Evolutionary conservation across 2,329 filamentous ascomycete species (phyloP), one percentile per base, ranked within the genome.

Genomic region (Arthrobotrys entomopaga): DNA sequence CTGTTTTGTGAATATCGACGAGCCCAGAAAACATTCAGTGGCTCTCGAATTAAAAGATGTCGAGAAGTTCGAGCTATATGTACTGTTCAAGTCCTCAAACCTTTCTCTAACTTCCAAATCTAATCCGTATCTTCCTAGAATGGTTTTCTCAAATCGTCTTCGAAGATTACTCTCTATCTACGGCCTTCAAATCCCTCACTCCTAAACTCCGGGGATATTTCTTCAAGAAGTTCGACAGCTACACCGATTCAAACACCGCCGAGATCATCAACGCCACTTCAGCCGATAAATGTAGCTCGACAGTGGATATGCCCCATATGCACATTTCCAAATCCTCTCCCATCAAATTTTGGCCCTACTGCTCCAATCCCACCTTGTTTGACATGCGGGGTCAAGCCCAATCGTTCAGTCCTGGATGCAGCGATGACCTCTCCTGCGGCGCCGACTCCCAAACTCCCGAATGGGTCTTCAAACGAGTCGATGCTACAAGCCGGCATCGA

Each of bases 121-220:
- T 60, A 65, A 20, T 59, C 40, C 0, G 7, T 46, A 38, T 42
- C 4, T 24, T 46, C 11, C 57, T 77, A 92, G 90, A 92, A 92
- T 46, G 91, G 95, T 29, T 98, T 99, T 78, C 83, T 98, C 49
- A 97, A 96, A 80, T 98, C 95, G 0, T 98, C 95, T 1, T 84
- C 95, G 5, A 99, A 99, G 82, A 88, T 99, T 77, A 97, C 92
- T 1, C 83, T 99, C 63, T 87, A 92, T 76, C 91, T 93, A 0
- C 98, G 97, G 81, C 81, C 19, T 82, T 84, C 15, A 6, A 46
- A 67, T 13, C 57, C 69, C 1, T 73, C 70, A 3, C 83, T 85
- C 0, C 82, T 86, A 65, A 84, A 42, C 42, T 60, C 53, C 11
- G 52, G 82, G 69, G 80, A 82, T 64, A 81, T 83, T 7, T 81